Evolutionary conservation across 768 basidiomycete genomes (phyloP), one percentile per base, ranked within the genome.

Genomic region (Fibroporia radiculosa): DNA sequence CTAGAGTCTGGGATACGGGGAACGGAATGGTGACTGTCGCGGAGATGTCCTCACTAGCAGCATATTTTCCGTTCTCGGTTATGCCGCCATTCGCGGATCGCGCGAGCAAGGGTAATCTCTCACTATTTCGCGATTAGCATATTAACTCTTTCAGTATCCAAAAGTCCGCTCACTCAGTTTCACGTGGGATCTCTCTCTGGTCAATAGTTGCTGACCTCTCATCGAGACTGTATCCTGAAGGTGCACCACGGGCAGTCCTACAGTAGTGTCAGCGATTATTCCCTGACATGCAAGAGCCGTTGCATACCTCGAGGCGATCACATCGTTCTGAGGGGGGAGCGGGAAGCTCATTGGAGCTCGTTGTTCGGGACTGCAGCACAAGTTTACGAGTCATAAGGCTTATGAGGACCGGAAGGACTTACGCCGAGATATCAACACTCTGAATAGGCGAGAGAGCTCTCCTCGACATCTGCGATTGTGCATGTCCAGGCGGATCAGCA

Each of bases 21-120:
- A 36, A 55, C 28, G 19, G 39, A 19, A 52, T n/a, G 2, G 45
- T 20, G 12, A 38, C 40, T 7, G 45, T 52, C 60, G 43, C 39
- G 40, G 40, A 55, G 27, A 36, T 45, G 39, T 33, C 28, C 18
- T 43, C 42, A 22, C 43, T 50, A 42, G 62, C 43, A 12, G 13
- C 40, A 19, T 36, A 39, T 44, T 57, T 58, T 5, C 41, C 39
- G 27, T 46, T 48, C 7, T 35, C 48, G 36, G 20, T 32, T 19
- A 60, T 57, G 1, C 42, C 54, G 3, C 63, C 60, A 0, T 66
- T 65, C 2, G 60, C 46, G 0, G 64, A 61, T 10, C 62, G 58
- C 14, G 66, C 65, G 8, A 80, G 67, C 10, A 82, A 66, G 2
- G 80, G 80, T 11, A 63, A 68, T 0, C 67, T 66, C 62, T 82